Percentiles rank a stretch among this genome's conserved stretches.
phyloP scores from a whole-genome alignment of 192 early-diverging fungal genomes.

The Podila epigama region DNA sequence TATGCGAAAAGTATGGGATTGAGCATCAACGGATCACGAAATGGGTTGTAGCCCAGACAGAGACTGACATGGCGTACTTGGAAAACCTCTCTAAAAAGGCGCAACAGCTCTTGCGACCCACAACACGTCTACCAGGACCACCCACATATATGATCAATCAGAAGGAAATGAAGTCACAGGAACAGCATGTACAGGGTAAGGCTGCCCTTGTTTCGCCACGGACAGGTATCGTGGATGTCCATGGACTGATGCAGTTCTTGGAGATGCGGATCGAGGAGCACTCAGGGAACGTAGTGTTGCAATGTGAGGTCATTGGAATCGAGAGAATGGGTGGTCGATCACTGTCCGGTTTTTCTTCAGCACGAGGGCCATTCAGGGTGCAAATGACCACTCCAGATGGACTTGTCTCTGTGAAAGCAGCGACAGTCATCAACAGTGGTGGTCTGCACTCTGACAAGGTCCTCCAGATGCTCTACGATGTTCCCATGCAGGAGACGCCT shows the following conservation, averaged over 20 bases:
- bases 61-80: slow-evolving; percentile 62
- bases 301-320: slow-evolving; percentile 58
- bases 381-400: slow-evolving; percentile 58
- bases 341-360: not conserved
- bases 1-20: slow-evolving; percentile 60
- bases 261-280: slow-evolving; percentile 57
- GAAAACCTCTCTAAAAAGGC: slow-evolving; percentile 63
- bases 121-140: slow-evolving; percentile 49
- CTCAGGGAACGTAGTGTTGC: slow-evolving; percentile 63
- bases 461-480: slow-evolving; percentile 46
- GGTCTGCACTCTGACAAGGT: slow-evolving; percentile 78
- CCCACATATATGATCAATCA: slow-evolving; percentile 58
- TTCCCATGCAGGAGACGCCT: not conserved
- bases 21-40: slow-evolving; percentile 69
- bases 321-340: not conserved
- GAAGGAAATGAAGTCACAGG: slow-evolving; percentile 48
- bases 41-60: slow-evolving; percentile 77
- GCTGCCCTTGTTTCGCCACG: slow-evolving; percentile 70
- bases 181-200: slow-evolving; percentile 67
- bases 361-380: slow-evolving; percentile 52
- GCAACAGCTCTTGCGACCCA: slow-evolving; percentile 33
- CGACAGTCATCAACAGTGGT: slow-evolving; percentile 77
- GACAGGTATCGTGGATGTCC: slow-evolving; percentile 86
- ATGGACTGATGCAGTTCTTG: slow-evolving; percentile 71
- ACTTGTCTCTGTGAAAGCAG: slow-evolving; percentile 58